These are phyloP conservation scores for Gloeopeniophorella convolvens DNA, from an alignment of 768 basidiomycete species.

Conservation along the genomic window DNA sequence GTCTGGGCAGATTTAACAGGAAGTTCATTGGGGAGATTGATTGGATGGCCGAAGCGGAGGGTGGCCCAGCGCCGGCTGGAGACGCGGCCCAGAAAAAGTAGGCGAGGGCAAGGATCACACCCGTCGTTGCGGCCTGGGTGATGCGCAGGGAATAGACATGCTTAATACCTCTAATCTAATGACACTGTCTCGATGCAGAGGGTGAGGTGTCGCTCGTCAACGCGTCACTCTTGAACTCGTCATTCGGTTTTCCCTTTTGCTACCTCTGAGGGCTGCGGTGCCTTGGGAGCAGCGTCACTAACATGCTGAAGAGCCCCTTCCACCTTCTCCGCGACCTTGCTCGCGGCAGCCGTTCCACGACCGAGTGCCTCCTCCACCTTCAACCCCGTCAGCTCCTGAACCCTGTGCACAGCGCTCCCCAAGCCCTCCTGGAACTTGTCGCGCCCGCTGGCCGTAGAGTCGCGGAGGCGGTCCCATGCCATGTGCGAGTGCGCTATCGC, in stretches of 20 bases:
- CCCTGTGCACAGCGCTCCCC: constrained; percentile 39
- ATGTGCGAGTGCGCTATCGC: constrained; percentile 55
- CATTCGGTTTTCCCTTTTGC: constrained; percentile 1
- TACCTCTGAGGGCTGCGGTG: neutral
- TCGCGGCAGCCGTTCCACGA: constrained; percentile 1
- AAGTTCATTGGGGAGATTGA: constrained; percentile 53
- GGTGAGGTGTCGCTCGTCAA: too few relatives aligned
- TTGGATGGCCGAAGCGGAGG: constrained; percentile 24
- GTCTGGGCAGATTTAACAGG: constrained; percentile 75
- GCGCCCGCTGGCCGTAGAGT: constrained; percentile 42
- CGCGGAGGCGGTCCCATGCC: constrained; percentile 51
- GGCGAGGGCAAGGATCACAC: neutral
- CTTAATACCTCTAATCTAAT: constrained; percentile 13
- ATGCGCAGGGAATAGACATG: constrained; percentile 5
- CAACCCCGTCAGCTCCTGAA: constrained; percentile 69
- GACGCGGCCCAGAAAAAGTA: neutral
- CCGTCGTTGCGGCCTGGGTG: neutral
- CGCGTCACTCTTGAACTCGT: too few relatives aligned
- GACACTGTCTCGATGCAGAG: neutral
- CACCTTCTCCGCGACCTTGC: constrained; percentile 17
- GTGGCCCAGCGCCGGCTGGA: neutral
- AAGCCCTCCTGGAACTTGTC: constrained; percentile 40
- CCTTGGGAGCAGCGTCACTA: neutral
- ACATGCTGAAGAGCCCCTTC: constrained; percentile 8
- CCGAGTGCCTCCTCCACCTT: constrained; percentile 30